A percentile compares a stretch with the other conserved stretches of the same genome.
These are phyloP conservation scores for Colletotrichum neosansevieriae DNA, from an alignment of 2,329 filamentous ascomycete species.

Conservation along the genomic window DNA sequence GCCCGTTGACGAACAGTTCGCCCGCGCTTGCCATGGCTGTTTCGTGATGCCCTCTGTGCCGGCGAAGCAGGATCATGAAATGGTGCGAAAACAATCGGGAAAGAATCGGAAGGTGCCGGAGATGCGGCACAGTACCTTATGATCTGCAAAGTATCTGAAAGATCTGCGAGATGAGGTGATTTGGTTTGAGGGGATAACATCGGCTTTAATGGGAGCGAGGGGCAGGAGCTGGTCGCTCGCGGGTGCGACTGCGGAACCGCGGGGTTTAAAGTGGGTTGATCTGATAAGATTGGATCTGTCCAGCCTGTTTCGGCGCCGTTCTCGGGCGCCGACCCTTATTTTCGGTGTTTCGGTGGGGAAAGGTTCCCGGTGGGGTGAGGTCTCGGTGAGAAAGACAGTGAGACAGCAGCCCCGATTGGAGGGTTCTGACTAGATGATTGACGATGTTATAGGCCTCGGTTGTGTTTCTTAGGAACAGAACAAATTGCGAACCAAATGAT, in stretches of 20 bases:
- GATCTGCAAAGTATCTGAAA: neutral
- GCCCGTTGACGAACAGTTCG: conserved; percentile 41
- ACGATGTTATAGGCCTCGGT: too few species aligned
- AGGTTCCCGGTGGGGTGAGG: neutral
- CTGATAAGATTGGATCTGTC: conserved; percentile 32
- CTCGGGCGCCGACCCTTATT: neutral
- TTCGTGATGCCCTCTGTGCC: neutral
- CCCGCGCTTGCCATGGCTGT: neutral
- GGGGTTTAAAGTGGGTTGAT: conserved; percentile 36
- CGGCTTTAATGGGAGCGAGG: conserved; percentile 1
- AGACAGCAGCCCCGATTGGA: too few species aligned
- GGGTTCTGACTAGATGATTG: too few species aligned
- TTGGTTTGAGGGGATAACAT: conserved; percentile 13
- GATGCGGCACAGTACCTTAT: neutral
- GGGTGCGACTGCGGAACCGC: conserved; percentile 17
- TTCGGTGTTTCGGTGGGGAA: neutral
- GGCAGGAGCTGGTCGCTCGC: neutral
- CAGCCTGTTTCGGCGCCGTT: neutral
- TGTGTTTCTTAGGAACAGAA: too few species aligned
- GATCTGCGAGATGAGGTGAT: neutral
- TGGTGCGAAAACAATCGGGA: neutral
- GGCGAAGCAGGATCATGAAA: neutral
- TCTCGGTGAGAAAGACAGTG: neutral
- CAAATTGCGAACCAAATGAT: too few species aligned
- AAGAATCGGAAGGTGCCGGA: neutral